phyloP scores from a whole-genome alignment of 2,329 filamentous ascomycete species.

The Epichloe typhina region DNA sequence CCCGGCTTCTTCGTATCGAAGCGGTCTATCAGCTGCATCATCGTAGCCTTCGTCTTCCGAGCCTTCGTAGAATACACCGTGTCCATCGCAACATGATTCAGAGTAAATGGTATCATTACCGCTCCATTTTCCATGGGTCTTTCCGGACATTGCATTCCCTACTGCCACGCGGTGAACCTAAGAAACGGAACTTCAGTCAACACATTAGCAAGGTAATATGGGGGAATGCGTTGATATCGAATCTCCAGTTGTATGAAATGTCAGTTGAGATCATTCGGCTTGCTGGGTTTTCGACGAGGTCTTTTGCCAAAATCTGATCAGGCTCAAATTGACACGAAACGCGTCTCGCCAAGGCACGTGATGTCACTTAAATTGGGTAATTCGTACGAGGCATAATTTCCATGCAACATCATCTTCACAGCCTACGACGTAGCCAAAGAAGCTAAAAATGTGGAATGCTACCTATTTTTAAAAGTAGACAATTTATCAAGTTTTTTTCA shows the following conservation, averaged over 20 bases:
- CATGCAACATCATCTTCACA: background rate
- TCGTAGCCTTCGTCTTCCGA: constrained; percentile 44
- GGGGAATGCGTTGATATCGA: background rate
- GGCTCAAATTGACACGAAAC: constrained; percentile 8
- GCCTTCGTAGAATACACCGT: constrained; percentile 40
- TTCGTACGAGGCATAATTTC: background rate
- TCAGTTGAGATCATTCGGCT: background rate
- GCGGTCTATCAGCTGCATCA: constrained; percentile 29
- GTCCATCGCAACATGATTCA: constrained; percentile 25
- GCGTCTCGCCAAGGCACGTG: constrained; percentile 24
- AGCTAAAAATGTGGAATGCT: too few relatives aligned
- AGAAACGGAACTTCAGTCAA: background rate
- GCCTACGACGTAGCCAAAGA: background rate
- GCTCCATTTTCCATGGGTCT: constrained; percentile 9
- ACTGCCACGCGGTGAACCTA: background rate
- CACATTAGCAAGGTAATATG: background rate
- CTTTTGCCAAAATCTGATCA: background rate
- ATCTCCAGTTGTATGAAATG: background rate
- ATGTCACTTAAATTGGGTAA: constrained; percentile 19
- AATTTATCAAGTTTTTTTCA: background rate
- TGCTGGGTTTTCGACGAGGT: background rate
- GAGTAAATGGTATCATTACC: constrained; percentile 30
- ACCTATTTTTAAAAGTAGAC: too few relatives aligned
- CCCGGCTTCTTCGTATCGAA: constrained; percentile 46
- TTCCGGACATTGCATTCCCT: background rate